Percentiles rank a stretch among this genome's conserved stretches.
Conservation (phyloP, 2,329 filamentous ascomycete species). For the Penicillium vulpinum region DNA sequence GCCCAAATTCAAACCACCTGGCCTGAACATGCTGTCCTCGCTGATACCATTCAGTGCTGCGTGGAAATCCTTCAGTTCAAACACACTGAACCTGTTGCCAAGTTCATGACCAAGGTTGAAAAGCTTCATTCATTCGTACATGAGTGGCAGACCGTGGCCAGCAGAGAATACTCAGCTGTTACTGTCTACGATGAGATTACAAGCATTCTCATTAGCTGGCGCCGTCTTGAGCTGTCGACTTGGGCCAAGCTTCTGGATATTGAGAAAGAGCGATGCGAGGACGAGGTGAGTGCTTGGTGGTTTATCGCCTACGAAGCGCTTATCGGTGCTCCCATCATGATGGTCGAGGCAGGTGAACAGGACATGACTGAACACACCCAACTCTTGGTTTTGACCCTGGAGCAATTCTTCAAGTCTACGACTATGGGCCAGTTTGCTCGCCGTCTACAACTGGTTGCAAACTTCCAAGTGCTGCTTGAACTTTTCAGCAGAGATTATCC, state of each 20-base stretch:
- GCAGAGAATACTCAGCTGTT: constrained; percentile 70
- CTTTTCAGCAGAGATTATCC: constrained; percentile 62
- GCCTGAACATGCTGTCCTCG: constrained; percentile 75
- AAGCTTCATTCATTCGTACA: constrained; percentile 82
- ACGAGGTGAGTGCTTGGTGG: constrained; percentile 89
- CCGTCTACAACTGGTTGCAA: constrained; percentile 68
- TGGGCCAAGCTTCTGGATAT: constrained; percentile 88
- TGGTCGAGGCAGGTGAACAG: constrained; percentile 60
- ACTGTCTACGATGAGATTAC: constrained; percentile 76
- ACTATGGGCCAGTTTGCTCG: constrained; percentile 77
- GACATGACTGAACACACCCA: constrained; percentile 65
- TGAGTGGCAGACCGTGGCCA: constrained; percentile 94
- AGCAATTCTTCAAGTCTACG: constrained; percentile 75
- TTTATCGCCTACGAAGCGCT: constrained; percentile 93
- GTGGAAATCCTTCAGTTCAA: constrained; percentile 72
- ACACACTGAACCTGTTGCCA: constrained; percentile 80
- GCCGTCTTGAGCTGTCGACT: constrained; percentile 84
- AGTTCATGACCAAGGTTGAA: constrained; percentile 81
- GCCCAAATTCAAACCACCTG: constrained; percentile 63
- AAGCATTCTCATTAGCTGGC: constrained; percentile 80
- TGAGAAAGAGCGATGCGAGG: constrained; percentile 72
- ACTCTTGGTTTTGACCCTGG: constrained; percentile 72
- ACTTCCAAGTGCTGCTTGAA: constrained; percentile 64
- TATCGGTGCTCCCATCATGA: constrained; percentile 70
- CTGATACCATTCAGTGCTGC: constrained; percentile 74